Conservation (phyloP, 768 basidiomycete genomes). For the Rickenella mellea region DNA sequence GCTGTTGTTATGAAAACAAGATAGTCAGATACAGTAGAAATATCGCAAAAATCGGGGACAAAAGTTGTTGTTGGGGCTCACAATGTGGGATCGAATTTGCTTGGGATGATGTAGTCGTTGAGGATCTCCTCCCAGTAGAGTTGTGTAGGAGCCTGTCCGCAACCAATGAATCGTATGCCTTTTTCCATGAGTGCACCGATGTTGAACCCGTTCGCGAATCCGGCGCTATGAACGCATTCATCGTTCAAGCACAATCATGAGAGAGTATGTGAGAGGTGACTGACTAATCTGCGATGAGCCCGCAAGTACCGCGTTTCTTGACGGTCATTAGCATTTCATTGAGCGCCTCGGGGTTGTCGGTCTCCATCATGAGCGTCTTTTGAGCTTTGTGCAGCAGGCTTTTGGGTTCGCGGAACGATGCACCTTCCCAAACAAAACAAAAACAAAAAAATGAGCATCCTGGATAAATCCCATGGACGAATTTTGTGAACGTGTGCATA, state of each 20-base stretch:
- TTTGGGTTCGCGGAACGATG: conserved; percentile 68
- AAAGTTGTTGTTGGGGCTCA: too few species aligned
- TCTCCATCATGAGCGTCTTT: conserved; percentile 66
- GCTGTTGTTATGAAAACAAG: conserved; percentile 12
- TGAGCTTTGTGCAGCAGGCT: conserved; percentile 53
- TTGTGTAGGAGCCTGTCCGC: conserved; percentile 70
- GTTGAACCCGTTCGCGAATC: conserved; percentile 58
- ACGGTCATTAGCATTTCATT: conserved; percentile 41
- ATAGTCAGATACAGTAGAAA: conserved; percentile 1
- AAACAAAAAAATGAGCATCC: background rate
- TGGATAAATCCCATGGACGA: background rate
- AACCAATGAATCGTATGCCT: conserved; percentile 60
- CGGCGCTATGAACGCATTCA: conserved; percentile 21
- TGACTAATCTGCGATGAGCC: conserved; percentile 57
- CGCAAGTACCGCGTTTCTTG: conserved; percentile 48
- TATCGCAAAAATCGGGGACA: too few species aligned
- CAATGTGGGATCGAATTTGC: conserved; percentile 60
- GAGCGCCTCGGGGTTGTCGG: conserved; percentile 57
- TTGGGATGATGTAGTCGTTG: conserved; percentile 49
- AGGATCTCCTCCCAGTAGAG: conserved; percentile 67
- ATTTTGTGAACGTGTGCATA: conserved; percentile 11
- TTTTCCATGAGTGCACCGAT: conserved; percentile 74
- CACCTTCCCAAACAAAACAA: conserved; percentile 19
- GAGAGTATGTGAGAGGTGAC: background rate
- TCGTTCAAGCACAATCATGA: background rate